These are phyloP conservation scores for Hippophae gyantsensis DNA, from an alignment of 306 rosid species.

Conservation along the genomic window DNA sequence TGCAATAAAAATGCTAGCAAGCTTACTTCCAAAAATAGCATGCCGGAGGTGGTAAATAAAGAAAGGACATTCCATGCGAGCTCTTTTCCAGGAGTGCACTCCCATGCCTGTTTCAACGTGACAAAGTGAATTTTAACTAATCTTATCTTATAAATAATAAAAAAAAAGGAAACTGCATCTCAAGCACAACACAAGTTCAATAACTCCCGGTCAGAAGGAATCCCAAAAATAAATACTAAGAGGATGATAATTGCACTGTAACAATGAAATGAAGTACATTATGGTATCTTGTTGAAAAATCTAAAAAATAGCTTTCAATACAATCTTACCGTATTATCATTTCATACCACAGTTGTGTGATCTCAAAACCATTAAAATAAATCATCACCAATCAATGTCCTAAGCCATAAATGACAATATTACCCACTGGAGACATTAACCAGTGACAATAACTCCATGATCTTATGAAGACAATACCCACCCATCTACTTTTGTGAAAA, in stretches of 20 bases:
- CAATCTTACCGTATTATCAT: neutral
- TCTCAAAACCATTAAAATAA: no score
- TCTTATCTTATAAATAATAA: conserved; percentile 7
- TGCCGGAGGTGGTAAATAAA: conserved; percentile 75
- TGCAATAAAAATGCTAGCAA: conserved; percentile 89
- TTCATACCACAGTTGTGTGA: no score
- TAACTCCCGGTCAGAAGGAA: neutral
- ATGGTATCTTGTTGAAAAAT: neutral
- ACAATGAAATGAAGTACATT: neutral
- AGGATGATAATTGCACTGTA: neutral
- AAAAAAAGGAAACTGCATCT: neutral
- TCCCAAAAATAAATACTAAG: neutral
- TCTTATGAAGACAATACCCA: no score
- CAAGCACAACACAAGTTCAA: neutral
- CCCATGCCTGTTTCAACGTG: conserved; percentile 55
- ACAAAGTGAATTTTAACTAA: conserved; percentile 7
- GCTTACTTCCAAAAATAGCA: conserved; percentile 96
- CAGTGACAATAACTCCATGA: neutral
- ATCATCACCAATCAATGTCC: neutral
- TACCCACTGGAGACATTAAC: no score
- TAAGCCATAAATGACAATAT: neutral
- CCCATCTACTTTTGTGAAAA: no score
- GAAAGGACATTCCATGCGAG: conserved; percentile 68
- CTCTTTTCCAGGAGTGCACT: conserved; percentile 69
- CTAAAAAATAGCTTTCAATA: neutral